A percentile compares a stretch with the other conserved stretches of the same genome.
Evolutionary conservation across 805 yeast species (phyloP).

Genomic region (Monosporozyma solicola): DNA sequence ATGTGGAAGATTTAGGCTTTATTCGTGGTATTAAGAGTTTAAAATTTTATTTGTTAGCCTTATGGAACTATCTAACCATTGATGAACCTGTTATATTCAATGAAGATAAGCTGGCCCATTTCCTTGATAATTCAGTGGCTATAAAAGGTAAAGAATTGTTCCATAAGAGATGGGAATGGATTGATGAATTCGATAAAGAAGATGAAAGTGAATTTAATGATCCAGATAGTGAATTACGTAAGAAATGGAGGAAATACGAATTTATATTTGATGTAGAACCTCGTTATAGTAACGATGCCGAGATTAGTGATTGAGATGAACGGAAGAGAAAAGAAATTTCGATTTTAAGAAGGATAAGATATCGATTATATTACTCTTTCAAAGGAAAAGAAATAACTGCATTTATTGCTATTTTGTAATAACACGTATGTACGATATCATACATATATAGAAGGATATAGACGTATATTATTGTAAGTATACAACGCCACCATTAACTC

Average conservation of each 20-base stretch:
- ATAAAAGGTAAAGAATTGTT: slow-evolving; percentile 18
- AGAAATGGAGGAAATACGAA: slow-evolving; percentile 31
- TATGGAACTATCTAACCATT: slow-evolving; percentile 50
- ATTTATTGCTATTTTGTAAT: not conserved
- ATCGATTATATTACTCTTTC: not conserved
- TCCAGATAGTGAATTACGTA: slow-evolving; percentile 22
- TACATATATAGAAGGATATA: not conserved
- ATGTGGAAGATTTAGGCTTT: slow-evolving; percentile 69
- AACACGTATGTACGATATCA: not conserved
- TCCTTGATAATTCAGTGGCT: slow-evolving; percentile 1
- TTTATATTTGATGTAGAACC: slow-evolving; percentile 30
- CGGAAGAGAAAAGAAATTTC: not conserved
- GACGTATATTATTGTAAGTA: not conserved
- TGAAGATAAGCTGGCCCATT: slow-evolving; percentile 16
- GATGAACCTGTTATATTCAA: slow-evolving; percentile 22
- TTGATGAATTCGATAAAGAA: slow-evolving; percentile 32
- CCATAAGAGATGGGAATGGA: slow-evolving; percentile 29
- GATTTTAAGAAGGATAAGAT: not conserved
- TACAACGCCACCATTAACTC: not conserved
- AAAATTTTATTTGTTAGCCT: slow-evolving; percentile 50
- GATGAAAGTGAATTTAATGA: slow-evolving; percentile 26
- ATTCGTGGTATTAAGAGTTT: slow-evolving; percentile 73
- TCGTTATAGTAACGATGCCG: slow-evolving; percentile 23
- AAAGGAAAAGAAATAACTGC: not conserved
- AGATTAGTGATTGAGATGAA: slow-evolving; percentile 23